These are phyloP conservation scores for Salix udensis DNA, from an alignment of 345 rosid genomes.

Conservation along the genomic window DNA sequence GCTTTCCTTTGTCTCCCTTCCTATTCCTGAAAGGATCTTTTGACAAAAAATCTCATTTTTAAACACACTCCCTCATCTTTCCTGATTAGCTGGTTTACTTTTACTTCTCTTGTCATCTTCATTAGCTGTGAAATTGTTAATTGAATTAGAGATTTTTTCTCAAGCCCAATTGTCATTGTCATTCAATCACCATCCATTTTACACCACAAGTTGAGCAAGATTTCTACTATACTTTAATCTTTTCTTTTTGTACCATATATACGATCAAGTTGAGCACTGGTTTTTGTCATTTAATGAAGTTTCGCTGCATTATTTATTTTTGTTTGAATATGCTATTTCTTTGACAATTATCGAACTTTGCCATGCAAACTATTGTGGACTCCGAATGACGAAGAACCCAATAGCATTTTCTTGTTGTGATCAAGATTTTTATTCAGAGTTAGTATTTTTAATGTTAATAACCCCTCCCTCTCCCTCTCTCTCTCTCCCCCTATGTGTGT, in stretches of 20 bases:
- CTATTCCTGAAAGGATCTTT: neutral
- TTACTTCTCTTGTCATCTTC: neutral
- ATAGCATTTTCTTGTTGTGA: conserved; percentile 29
- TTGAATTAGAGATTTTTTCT: neutral
- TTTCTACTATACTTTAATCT: neutral
- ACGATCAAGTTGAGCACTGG: neutral
- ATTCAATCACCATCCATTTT: conserved; percentile 6
- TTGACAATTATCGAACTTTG: neutral
- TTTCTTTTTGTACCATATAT: neutral
- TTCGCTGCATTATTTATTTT: neutral
- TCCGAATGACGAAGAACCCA: conserved; percentile 16
- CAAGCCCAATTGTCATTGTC: neutral
- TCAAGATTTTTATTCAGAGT: conserved; percentile 7
- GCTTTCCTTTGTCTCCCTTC: neutral
- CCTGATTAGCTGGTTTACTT: neutral
- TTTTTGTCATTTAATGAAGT: neutral
- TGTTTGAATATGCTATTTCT: neutral
- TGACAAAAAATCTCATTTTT: neutral
- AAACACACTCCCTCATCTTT: neutral
- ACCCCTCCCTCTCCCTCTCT: too few species aligned
- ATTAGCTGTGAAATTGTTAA: too few species aligned
- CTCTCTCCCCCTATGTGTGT: too few species aligned
- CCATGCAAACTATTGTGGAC: conserved; percentile 1
- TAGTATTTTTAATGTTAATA: neutral
- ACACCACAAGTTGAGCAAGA: conserved; percentile 10